Conservation (phyloP, 2,329 filamentous ascomycete species). For the Fusarium papillatum region DNA sequence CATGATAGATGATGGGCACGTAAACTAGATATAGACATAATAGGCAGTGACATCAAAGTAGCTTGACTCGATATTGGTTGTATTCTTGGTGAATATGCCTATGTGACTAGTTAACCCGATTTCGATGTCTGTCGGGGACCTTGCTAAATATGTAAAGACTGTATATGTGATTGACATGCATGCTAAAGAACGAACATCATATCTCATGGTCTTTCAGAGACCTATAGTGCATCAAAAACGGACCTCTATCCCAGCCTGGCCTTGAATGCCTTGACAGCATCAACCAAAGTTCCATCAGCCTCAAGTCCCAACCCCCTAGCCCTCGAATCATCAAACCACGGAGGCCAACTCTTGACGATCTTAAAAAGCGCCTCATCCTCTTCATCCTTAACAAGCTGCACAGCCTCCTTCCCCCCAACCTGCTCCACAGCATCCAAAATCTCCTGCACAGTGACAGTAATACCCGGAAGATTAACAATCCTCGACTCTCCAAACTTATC, state of each 20-base stretch:
- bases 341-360: conserved; percentile 69
- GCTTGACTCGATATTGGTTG: background rate
- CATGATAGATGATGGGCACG: background rate
- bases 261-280: conserved; percentile 48
- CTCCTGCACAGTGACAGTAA: conserved; percentile 65
- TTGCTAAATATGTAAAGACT: background rate
- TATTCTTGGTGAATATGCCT: background rate
- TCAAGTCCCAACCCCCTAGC: conserved; percentile 66
- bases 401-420: conserved; percentile 60
- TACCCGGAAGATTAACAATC: conserved; percentile 65
- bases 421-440: conserved; percentile 64
- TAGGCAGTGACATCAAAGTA: background rate
- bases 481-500: conserved; percentile 55
- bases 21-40: background rate
- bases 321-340: conserved; percentile 62
- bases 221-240: background rate
- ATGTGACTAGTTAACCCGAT: background rate
- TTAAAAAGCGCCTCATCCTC: conserved; percentile 60
- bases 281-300: conserved; percentile 56
- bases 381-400: conserved; percentile 59
- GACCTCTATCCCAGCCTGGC: conserved; percentile 17
- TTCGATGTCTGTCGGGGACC: background rate
- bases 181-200: background rate
- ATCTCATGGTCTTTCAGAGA: background rate
- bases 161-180: background rate